Evolutionary conservation across 1,284 basidiomycete species (phyloP).

Genomic region (Moesziomyces sp.): DNA sequence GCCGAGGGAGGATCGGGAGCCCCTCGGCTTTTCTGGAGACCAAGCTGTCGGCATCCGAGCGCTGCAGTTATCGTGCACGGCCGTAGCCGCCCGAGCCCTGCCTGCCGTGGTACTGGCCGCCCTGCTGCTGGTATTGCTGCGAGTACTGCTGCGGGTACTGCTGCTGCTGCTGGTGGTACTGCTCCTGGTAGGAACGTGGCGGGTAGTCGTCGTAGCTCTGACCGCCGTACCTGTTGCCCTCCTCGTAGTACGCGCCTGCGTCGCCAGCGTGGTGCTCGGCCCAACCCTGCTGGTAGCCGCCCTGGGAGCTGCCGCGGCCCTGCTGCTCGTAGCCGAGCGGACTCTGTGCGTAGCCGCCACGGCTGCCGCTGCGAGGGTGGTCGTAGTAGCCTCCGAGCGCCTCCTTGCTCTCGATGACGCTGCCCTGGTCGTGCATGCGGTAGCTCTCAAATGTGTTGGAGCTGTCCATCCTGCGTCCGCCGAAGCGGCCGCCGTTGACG

Average conservation of each 20-base stretch:
- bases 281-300: constrained; percentile 55
- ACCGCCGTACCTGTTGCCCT: constrained; percentile 48
- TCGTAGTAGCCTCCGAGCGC: constrained; percentile 57
- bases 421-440: constrained; percentile 56
- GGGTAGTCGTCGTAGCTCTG: constrained; percentile 42
- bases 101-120: constrained; percentile 32
- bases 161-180: constrained; percentile 18
- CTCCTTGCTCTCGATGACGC: constrained; percentile 46
- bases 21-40: constrained; percentile 3
- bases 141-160: constrained; percentile 9
- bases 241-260: constrained; percentile 58
- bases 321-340: constrained; percentile 45
- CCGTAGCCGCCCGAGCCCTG: constrained; percentile 17
- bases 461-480: constrained; percentile 32
- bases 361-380: constrained; percentile 38
- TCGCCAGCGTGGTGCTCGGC: constrained; percentile 60
- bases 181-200: constrained; percentile 18
- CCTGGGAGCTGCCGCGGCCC: constrained; percentile 11
- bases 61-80: constrained; percentile 14
- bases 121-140: constrained; percentile 16
- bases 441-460: constrained; percentile 58
- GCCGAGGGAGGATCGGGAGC: not conserved
- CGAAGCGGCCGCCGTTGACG: constrained; percentile 44
- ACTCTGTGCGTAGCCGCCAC: constrained; percentile 31
- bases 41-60: not conserved